Evolutionary conservation across 2,329 filamentous ascomycete genomes (phyloP), one percentile per base, ranked within the genome.

Genomic region (Drechslerella coelobrocha): DNA sequence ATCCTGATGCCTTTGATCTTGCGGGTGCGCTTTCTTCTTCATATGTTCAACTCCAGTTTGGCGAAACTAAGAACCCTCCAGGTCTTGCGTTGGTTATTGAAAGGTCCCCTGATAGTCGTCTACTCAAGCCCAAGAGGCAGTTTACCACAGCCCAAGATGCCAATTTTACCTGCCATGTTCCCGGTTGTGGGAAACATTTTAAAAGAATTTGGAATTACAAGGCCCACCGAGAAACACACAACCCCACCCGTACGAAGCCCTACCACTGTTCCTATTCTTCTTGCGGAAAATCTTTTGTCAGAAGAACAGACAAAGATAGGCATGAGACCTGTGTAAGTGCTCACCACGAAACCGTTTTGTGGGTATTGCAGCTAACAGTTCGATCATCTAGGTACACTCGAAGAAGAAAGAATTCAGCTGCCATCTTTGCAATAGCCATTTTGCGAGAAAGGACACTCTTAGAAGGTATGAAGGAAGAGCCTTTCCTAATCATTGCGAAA

Each of bases 171-270:
- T 96, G 92, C 77, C 83, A 86, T 66, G 82, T 87, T 1, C 23
- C 27, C 14, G 21, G 21, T 10, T 96, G 92, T 76, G 87, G 88
- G 5, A 90, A 89, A 78, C 84, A 88, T 14, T 96, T 96, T 78
- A 90, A 90, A 73, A 83, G 92, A 72, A 88, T 86, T 75, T 95
- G 93, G 81, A 96, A 96, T 79, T 91, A 88, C 80, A 92, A 90
- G 76, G 89, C 91, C 27, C 92, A 96, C 78, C 84, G 92, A 83
- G 88, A 92, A 76, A 92, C 88, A 0, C 92, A 96, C 77, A 87
- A 94, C 76, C 86, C 90, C 12, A 84, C 85, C 68, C 84, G 89
- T 62, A 85, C 86, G 75, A 90, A 89, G 75, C 86, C 88, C 0
- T 89, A 91, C 76, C 82, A 83, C 0, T 96, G 92, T 78, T 81